Evolutionary conservation across 2,329 filamentous ascomycete genomes (phyloP), one percentile per base, ranked within the genome.

Genomic region (Cordyceps cicadae): DNA sequence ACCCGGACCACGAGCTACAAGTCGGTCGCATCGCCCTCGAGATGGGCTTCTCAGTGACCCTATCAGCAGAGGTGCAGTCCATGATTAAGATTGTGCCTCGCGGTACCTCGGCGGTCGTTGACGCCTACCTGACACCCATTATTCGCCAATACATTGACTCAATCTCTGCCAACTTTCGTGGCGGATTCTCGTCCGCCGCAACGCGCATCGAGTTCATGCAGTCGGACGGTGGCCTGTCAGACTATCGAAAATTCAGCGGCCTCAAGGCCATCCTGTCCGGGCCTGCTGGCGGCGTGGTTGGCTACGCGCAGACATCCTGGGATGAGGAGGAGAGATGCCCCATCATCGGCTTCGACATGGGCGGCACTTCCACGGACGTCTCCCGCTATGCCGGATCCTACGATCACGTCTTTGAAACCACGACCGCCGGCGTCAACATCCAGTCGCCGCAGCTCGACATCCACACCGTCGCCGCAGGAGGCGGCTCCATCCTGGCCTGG

Each of bases 361-460:
- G 75, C 9, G 88, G 88, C n/a, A 91, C 88, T 0, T 87, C 82
- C 32, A 91, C 88, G 1, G 88, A 91, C 68, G 87, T 90, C 9
- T 88, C 85, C 29, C 77, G 88, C 43, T 91, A 88, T 65, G 85
- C 70, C 3, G 75, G 76, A 1, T 69, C 70, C 2, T 74, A 74
- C 37, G 75, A 76, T 32, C 74, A 77, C 52, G 69, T 76, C 0
- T 90, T 92, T 63, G 88, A 91, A 67, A 90, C 87, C 0, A 90
- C 87, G 0, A 91, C 87, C 0, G 89, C 89, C 0, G 89, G 89
- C 14, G 85, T 92, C 1, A 87, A 87, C 1, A 90, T 92, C 12
- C 88, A 92, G 64, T 87, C 85, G 1, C 89, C 89, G 0, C 89
- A 92, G 68, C 80, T 92, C 1, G 89, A 92, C 66, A 92, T 93